Conservation (phyloP, 2,329 filamentous ascomycete genomes). For the Botrytis sinoallii region DNA sequence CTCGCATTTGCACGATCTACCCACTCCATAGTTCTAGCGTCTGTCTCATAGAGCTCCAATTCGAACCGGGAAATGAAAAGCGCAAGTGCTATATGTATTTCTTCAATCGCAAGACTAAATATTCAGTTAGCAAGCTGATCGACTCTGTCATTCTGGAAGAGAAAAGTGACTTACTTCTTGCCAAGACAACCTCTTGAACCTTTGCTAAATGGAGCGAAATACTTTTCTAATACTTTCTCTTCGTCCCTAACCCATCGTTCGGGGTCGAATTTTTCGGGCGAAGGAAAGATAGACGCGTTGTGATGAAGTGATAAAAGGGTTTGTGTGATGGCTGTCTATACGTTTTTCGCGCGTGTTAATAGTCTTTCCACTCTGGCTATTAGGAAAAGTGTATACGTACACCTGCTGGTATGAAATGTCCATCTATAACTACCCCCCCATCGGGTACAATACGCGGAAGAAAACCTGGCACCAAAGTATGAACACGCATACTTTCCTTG, state of each 20-base stretch:
- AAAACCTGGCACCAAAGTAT: neutral
- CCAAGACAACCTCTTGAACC: neutral
- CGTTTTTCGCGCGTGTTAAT: neutral
- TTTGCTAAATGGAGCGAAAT: neutral
- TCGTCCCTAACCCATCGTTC: neutral
- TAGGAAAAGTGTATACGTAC: neutral
- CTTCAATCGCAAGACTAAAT: neutral
- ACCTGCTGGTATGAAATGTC: neutral
- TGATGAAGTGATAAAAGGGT: neutral
- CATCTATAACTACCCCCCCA: neutral
- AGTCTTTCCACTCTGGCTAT: accelerated
- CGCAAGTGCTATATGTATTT: neutral
- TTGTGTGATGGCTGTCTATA: neutral
- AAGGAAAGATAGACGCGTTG: neutral
- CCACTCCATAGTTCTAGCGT: neutral
- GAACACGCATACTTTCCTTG: neutral
- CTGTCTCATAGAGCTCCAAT: slow-evolving; percentile 9
- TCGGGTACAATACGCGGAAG: neutral
- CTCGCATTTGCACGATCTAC: neutral
- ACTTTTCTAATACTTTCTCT: neutral
- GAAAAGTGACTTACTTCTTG: neutral
- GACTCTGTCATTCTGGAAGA: neutral
- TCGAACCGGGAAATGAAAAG: neutral
- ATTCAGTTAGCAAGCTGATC: neutral
- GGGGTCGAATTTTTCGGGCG: neutral